A percentile compares a stretch with the other conserved stretches of the same genome.
phyloP scores from a whole-genome alignment of 208 protist species.

The Trypanosoma theileri region DNA sequence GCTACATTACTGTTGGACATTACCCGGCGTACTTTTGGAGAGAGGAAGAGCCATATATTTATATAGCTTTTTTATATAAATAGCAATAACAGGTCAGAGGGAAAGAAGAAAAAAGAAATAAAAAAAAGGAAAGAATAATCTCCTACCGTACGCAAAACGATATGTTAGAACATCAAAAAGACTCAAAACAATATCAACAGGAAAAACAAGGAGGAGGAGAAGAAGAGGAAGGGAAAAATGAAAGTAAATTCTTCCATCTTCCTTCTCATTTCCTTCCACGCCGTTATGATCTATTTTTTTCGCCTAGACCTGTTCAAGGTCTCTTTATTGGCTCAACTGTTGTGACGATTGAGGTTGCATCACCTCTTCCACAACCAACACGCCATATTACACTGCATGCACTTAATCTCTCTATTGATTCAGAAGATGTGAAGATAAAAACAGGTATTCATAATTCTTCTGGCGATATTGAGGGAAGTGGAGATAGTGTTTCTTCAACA shows the following conservation, averaged over 20 bases:
- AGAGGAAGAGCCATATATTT: no score
- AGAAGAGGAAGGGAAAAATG: background rate
- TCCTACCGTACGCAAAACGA: no score
- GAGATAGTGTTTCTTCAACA: background rate
- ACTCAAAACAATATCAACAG: background rate
- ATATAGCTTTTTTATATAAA: no score
- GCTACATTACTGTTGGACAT: no score
- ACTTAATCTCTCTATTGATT: constrained; percentile 27
- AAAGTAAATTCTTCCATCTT: constrained; percentile 28
- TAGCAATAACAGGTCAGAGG: no score
- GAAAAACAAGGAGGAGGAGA: background rate
- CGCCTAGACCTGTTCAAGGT: constrained; percentile 21
- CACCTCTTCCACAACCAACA: constrained; percentile 16
- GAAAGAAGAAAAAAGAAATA: no score
- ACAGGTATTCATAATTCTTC: no score
- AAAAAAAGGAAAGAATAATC: no score
- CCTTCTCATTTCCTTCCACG: constrained; percentile 29
- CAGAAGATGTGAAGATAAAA: constrained; percentile 19
- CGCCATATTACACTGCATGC: constrained; percentile 44
- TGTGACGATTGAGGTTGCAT: constrained; percentile 34
- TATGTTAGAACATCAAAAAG: no score
- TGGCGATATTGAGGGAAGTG: no score
- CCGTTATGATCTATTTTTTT: constrained; percentile 52
- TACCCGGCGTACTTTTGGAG: no score
- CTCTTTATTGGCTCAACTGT: constrained; percentile 31